Base-by-base conservation (phyloP, 805 yeast genomes). In the Candida anglica region DNA sequence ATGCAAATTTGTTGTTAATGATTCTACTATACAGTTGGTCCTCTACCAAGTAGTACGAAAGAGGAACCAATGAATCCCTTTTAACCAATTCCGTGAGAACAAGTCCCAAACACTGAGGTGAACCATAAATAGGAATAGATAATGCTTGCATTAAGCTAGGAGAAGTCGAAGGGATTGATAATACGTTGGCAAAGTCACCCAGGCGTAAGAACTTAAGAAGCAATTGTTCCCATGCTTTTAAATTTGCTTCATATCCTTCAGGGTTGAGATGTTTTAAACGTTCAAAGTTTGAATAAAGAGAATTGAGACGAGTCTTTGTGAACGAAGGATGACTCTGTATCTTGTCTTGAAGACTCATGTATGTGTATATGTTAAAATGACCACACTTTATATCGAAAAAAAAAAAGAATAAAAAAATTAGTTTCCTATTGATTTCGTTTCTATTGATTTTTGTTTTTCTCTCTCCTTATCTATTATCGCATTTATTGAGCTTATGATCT, bases 181-280 rank as follows among this genome's bases (percentile, higher is more conserved):
- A 11, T 9, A 21, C 32, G 18, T 48, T 46, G 3, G 31, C 30
- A 11, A 48, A 18, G 10, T 26, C 22, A 10, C 40, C 43, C 6
- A 46, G 23, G 14, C 40, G 38, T 20, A 60, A 41, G 17, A 63
- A 31, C 5, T 46, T 46, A 9, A 18, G 26, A 5, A 58, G 27
- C 11, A 56, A 40, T 5, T 36, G 22, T 11, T 35, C 24, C 72
- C 72, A 66, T 2, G 72, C 69, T 2, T 45, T 43, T n/a, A 65
- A 39, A 34, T 66, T 66, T 17, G 72, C 72, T 7, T 62, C 63
- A 36, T 43, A 66, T 2, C 72, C 72, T 33, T 66, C 71, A 0
- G 66, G 64, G 44, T 66, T 66, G 34, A 62, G 39, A 6, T 50
- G 50, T 31, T 52, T 50, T 9, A 52, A 50, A 5, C 44, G 45